These are phyloP conservation scores for Eucalyptus erythrocorys DNA, from an alignment of 345 rosid species.

Conservation along the genomic window DNA sequence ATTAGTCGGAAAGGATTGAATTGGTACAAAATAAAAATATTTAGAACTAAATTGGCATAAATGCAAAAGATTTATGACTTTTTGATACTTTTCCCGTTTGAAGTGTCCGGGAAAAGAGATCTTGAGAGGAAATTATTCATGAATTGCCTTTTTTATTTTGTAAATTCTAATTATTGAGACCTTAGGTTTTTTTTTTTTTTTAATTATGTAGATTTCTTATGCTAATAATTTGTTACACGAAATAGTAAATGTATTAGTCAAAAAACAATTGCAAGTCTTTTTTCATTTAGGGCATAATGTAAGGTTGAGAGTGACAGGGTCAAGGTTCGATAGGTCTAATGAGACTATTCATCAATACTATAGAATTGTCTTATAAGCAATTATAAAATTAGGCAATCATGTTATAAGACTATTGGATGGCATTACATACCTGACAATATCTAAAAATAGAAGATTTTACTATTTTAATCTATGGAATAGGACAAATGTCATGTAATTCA, in stretches of 20 bases:
- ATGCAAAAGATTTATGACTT: too few relatives aligned
- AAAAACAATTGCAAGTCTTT: background rate
- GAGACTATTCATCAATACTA: background rate
- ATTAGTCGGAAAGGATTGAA: fast-evolving
- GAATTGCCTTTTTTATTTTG: background rate
- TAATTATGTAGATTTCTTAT: background rate
- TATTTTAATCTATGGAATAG: background rate
- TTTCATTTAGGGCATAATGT: background rate
- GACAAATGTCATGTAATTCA: background rate
- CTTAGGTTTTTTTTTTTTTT: background rate
- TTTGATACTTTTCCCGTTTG: fast-evolving
- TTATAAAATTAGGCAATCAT: too few relatives aligned
- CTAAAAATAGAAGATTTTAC: background rate
- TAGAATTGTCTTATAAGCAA: background rate
- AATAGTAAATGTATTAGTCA: background rate
- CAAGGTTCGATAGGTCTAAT: background rate
- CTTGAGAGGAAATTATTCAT: background rate
- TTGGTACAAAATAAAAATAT: fast-evolving
- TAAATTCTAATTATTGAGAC: background rate
- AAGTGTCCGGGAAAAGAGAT: background rate
- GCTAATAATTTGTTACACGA: background rate
- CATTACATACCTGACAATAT: background rate
- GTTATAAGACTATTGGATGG: too few relatives aligned
- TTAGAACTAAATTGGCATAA: too few relatives aligned
- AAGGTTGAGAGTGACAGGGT: background rate